phyloP scores from a whole-genome alignment of 768 basidiomycete genomes.

The Coprinopsis strossmayeri region DNA sequence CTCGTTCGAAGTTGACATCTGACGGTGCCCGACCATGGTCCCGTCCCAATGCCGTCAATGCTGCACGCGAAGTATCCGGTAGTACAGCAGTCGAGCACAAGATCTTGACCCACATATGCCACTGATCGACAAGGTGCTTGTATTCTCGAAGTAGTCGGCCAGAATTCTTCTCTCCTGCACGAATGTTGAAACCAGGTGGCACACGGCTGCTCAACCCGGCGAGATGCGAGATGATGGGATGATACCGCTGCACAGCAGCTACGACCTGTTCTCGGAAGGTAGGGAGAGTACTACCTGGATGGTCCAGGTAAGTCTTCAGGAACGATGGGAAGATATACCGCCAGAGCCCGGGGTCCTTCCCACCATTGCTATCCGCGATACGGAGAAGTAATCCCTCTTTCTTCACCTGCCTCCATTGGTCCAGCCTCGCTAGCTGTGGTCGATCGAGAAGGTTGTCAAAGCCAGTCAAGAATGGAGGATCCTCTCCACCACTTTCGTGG shows the following conservation, averaged over 20 bases:
- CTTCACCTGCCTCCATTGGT: slow-evolving; percentile 58
- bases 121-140: slow-evolving; percentile 60
- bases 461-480: slow-evolving; percentile 46
- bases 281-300: slow-evolving; percentile 35
- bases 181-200: slow-evolving; percentile 40
- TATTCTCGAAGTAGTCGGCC: slow-evolving; percentile 50
- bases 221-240: slow-evolving; percentile 63
- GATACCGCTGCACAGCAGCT: slow-evolving; percentile 63
- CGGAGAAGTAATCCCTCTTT: slow-evolving; percentile 53
- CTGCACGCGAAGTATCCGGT: slow-evolving; percentile 51
- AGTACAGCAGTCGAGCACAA: slow-evolving; percentile 78
- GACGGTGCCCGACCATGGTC: slow-evolving; percentile 69
- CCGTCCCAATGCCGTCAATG: slow-evolving; percentile 47
- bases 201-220: slow-evolving; percentile 62
- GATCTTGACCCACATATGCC: slow-evolving; percentile 79
- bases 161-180: slow-evolving; percentile 45
- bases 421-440: slow-evolving; percentile 51
- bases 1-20: slow-evolving; percentile 71
- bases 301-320: slow-evolving; percentile 49
- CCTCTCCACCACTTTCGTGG: slow-evolving; percentile 36
- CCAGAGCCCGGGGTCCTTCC: slow-evolving; percentile 70
- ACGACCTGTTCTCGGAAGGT: slow-evolving; percentile 61
- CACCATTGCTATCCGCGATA: slow-evolving; percentile 65
- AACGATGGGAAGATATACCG: slow-evolving; percentile 63
- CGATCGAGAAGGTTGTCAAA: slow-evolving; percentile 63